A percentile compares a stretch with the other conserved stretches of the same genome.
These are phyloP conservation scores for Boletus barrowsii DNA, from an alignment of 768 basidiomycete species.

Conservation along the genomic window DNA sequence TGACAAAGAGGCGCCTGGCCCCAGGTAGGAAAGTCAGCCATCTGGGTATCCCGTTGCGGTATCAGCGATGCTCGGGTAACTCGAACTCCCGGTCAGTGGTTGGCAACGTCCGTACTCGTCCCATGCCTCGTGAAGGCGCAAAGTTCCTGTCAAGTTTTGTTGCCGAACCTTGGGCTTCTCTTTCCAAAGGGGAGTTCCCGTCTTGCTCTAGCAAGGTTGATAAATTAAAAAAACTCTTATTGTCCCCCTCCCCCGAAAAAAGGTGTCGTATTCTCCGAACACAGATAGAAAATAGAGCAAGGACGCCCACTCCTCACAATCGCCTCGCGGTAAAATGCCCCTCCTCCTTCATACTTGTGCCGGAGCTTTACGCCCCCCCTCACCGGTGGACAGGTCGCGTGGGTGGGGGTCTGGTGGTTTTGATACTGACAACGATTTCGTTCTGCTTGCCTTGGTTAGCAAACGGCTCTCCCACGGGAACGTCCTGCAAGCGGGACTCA, in stretches of 20 bases:
- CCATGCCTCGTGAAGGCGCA: neutral
- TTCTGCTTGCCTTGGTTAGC: conserved; percentile 5
- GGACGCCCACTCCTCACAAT: neutral
- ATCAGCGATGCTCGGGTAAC: neutral
- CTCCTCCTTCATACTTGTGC: neutral
- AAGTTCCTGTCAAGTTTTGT: neutral
- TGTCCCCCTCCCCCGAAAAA: neutral
- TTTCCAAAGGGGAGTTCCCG: no score
- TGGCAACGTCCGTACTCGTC: neutral
- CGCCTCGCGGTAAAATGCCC: neutral
- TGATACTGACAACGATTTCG: neutral
- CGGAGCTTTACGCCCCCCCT: neutral
- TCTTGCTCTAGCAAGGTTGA: neutral
- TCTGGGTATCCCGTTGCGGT: conserved; percentile 2
- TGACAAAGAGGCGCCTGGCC: neutral
- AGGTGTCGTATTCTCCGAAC: neutral
- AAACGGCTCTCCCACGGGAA: neutral
- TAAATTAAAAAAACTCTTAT: no score
- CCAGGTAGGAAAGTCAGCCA: no score
- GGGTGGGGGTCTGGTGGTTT: neutral
- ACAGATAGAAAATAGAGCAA: neutral
- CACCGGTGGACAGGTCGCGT: conserved; percentile 3
- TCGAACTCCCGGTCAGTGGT: neutral
- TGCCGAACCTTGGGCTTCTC: neutral
- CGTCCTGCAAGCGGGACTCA: conserved; percentile 9